Conservation (phyloP, 1,139 yeast genomes). For the Debaryomycetaceae sp. region DNA sequence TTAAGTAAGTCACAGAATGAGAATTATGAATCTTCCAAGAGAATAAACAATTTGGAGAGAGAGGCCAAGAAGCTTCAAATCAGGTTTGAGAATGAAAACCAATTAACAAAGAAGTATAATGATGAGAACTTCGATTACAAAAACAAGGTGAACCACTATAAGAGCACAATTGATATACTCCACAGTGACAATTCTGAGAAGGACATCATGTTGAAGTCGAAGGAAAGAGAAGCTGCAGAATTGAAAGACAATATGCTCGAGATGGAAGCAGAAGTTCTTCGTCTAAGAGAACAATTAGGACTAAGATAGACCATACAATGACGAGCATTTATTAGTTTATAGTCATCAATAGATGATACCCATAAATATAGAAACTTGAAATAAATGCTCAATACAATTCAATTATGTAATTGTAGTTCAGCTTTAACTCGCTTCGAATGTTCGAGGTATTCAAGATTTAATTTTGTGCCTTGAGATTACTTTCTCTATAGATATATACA, state of each 20-base stretch:
- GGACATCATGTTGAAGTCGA: slow-evolving; percentile 31
- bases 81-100: slow-evolving; percentile 33
- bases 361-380: background rate
- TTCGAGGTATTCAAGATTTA: too few species aligned
- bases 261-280: slow-evolving; percentile 63
- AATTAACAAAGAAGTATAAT: slow-evolving; percentile 40
- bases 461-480: background rate
- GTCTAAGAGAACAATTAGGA: slow-evolving; percentile 48
- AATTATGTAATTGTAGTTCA: too few species aligned
- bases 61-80: slow-evolving; percentile 35
- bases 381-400: background rate
- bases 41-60: slow-evolving; percentile 29
- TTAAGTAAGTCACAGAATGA: slow-evolving; percentile 30
- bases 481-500: slow-evolving; percentile 1
- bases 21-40: slow-evolving; percentile 30
- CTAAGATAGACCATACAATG: slow-evolving; percentile 4
- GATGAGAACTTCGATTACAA: slow-evolving; percentile 48
- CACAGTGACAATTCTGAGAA: slow-evolving; percentile 40
- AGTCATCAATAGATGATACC: background rate
- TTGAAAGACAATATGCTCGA: slow-evolving; percentile 51
- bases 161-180: slow-evolving; percentile 32
- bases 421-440: too few species aligned
- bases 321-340: background rate
- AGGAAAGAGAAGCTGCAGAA: slow-evolving; percentile 41
- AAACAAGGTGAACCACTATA: slow-evolving; percentile 37